These are phyloP conservation scores for Saturnispora silvae DNA, from an alignment of 805 yeast genomes.

Conservation along the genomic window DNA sequence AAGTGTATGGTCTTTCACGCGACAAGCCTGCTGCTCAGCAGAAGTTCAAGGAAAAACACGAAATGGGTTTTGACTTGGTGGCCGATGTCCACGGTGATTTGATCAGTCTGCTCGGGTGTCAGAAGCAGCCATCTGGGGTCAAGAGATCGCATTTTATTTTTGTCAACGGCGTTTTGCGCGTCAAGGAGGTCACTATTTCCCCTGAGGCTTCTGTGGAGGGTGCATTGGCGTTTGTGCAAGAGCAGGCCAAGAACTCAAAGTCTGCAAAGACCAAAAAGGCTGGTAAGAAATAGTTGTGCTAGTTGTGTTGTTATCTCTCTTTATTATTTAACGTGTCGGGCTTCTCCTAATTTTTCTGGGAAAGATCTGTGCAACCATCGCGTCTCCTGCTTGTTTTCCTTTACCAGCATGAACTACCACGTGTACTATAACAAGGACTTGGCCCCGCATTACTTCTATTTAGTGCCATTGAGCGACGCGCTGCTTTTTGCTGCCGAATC, in stretches of 20 bases:
- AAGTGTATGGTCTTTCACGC: constrained; percentile 72
- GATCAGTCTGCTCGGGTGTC: constrained; percentile 71
- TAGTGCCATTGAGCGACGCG: neutral
- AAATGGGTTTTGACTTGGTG: constrained; percentile 61
- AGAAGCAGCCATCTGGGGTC: constrained; percentile 63
- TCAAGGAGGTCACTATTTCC: constrained; percentile 42
- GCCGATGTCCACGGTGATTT: constrained; percentile 66
- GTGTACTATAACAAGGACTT: neutral
- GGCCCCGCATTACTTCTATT: constrained; percentile 1
- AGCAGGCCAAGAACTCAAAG: neutral
- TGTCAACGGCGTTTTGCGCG: constrained; percentile 57
- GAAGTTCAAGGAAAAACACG: constrained; percentile 62
- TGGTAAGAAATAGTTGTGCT: too few relatives aligned
- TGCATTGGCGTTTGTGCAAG: constrained; percentile 32
- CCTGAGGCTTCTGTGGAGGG: constrained; percentile 50
- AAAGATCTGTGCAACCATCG: neutral
- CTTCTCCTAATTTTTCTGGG: too few relatives aligned
- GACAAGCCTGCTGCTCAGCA: constrained; percentile 75
- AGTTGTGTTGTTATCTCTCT: too few relatives aligned
- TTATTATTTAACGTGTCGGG: too few relatives aligned
- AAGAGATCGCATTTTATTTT: constrained; percentile 91
- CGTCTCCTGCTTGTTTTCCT: neutral
- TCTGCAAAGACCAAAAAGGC: neutral
- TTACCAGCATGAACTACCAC: neutral
- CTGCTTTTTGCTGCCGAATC: neutral